Conservation (phyloP, 2,329 filamentous ascomycete genomes). For the Exserohilum turcica region DNA sequence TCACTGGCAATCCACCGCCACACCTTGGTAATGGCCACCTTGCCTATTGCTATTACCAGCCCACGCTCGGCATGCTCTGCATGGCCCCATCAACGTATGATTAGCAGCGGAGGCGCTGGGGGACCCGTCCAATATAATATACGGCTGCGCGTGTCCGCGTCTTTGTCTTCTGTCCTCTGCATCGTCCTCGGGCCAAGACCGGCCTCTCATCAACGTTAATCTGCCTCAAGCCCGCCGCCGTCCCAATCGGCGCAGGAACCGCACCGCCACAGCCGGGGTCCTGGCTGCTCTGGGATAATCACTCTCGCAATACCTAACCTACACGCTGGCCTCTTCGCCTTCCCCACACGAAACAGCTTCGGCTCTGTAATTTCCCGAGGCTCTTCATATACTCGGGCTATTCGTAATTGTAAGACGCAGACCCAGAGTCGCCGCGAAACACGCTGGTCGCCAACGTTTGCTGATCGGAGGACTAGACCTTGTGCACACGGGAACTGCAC, state of each 20-base stretch:
- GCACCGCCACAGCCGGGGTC: slow-evolving; percentile 30
- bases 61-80: slow-evolving; percentile 4
- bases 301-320: slow-evolving; percentile 29
- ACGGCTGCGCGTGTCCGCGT: slow-evolving; percentile 21
- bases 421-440: slow-evolving; percentile 16
- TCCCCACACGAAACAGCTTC: slow-evolving; percentile 34
- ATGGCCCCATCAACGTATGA: slow-evolving; percentile 44
- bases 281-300: slow-evolving; percentile 20
- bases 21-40: slow-evolving; percentile 37
- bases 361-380: slow-evolving; percentile 22
- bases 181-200: slow-evolving; percentile 18
- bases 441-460: slow-evolving; percentile 39
- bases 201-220: slow-evolving; percentile 33
- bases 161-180: slow-evolving; percentile 14
- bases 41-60: slow-evolving; percentile 34
- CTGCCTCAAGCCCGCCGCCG: slow-evolving; percentile 17
- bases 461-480: slow-evolving; percentile 38
- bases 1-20: slow-evolving; percentile 28
- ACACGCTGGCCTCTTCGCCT: slow-evolving; percentile 48
- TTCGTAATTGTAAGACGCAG: slow-evolving; percentile 25
- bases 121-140: slow-evolving; percentile 25
- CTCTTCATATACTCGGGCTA: slow-evolving; percentile 29
- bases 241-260: slow-evolving; percentile 24
- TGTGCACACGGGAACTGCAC: slow-evolving; percentile 11
- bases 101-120: slow-evolving; percentile 28